Percentiles rank a stretch among this genome's conserved stretches.
Evolutionary conservation across 148 eudicot genomes (phyloP).

Genomic region (Suaeda aralocaspica): DNA sequence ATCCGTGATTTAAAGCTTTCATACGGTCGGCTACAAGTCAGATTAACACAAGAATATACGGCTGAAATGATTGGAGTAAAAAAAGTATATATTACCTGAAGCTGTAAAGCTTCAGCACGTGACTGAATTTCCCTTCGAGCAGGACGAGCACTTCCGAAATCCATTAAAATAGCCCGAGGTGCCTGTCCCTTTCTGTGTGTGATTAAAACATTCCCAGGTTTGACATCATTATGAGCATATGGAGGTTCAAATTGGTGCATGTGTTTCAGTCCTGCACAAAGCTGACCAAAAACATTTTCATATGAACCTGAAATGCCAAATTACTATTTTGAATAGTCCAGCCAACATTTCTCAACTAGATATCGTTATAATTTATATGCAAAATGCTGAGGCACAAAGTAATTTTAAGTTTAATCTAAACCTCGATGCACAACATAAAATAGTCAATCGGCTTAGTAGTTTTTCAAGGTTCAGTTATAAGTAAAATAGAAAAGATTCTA

Average conservation of each 20-base stretch:
- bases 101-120: conserved; percentile 78
- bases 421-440: too few relatives aligned
- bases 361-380: conserved; percentile 81
- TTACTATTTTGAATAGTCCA: not conserved
- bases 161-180: conserved; percentile 85
- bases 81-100: conserved; percentile 55
- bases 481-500: not conserved
- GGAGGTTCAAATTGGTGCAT: conserved; percentile 92
- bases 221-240: conserved; percentile 96
- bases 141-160: conserved; percentile 94
- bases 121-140: conserved; percentile 84
- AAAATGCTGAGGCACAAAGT: conserved; percentile 45
- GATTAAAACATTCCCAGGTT: conserved; percentile 86
- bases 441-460: too few relatives aligned
- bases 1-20: not conserved
- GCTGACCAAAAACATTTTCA: conserved; percentile 40
- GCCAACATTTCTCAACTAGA: conserved; percentile 44
- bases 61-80: not conserved
- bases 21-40: not conserved
- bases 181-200: conserved; percentile 75
- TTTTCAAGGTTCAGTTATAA: too few relatives aligned
- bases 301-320: not conserved
- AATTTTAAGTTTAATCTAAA: not conserved
- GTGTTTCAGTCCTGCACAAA: conserved; percentile 92
- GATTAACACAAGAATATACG: not conserved